Evolutionary conservation across 495 filamentous ascomycete genomes (phyloP), one percentile per base, ranked within the genome.

Genomic region (Durotheca rogersii): DNA sequence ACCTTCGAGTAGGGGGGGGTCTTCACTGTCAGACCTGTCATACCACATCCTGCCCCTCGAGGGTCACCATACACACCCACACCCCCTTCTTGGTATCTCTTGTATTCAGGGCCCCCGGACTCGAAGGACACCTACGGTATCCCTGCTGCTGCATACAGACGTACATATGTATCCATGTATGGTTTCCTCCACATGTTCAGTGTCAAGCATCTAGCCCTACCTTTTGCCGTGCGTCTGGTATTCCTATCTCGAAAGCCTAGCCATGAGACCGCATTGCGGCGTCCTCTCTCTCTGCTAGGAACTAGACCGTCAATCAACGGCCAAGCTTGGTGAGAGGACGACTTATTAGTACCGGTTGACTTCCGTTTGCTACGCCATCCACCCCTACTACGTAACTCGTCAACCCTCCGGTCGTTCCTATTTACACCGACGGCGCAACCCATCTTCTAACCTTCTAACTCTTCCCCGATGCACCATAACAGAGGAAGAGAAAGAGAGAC

Each of bases 91-190:
- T 52, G 4, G 47, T 57, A 57, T 53, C 42, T 60, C 51, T 57
- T 44, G 43, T 45, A 49, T 55, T 56, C 52, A 52, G 52, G 53
- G 39, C 53, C 60, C 60, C 55, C 49, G 56, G 52, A 60, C 60
- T 65, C 41, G 37, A 60, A 54, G 56, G 62, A 41, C 51, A 65
- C 53, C 32, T 35, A 31, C 46, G n/a, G 46, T 14, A 66, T 58
- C 62, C 62, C 62, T 66, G 62, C 44, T 60, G 33, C 52, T 66
- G 62, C 62, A 66, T 65, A 61, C 49, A 61, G 56, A 62, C 62
- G 59, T 65, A 65, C 55, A 62, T 65, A 66, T 66, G 60, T 63
- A 60, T 59, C 56, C 60, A 63, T 63, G 62, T 66, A 66, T 57
- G 62, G 59, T 51, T 42, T 65, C 62, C 62, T 66, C 62, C 62